A percentile compares a stretch with the other conserved stretches of the same genome.
Evolutionary conservation across 495 filamentous ascomycete genomes (phyloP).

Genomic region (Aspergillus campestris): DNA sequence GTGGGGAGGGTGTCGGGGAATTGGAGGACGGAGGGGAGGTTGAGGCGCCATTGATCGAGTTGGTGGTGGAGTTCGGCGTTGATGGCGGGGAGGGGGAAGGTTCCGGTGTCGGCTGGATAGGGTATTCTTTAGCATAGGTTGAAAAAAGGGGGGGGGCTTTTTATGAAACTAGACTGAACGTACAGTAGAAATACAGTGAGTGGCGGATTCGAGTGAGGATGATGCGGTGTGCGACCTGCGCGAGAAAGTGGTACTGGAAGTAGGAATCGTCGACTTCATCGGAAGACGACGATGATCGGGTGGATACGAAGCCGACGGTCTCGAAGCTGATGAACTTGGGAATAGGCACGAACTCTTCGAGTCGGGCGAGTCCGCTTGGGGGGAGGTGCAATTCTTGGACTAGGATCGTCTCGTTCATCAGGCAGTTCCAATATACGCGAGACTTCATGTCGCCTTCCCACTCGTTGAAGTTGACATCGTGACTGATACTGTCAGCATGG

Average conservation of each 20-base stretch:
- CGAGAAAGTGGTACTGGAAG: constrained; percentile 43
- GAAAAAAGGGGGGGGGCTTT: neutral
- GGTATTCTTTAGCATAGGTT: neutral
- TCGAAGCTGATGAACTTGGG: constrained; percentile 41
- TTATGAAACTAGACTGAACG: constrained; percentile 1
- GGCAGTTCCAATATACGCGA: constrained; percentile 40
- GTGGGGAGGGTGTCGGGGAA: constrained; percentile 22
- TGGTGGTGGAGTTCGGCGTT: constrained; percentile 39
- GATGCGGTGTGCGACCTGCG: constrained; percentile 41
- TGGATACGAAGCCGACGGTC: constrained; percentile 25
- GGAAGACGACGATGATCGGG: constrained; percentile 19
- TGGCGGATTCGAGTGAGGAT: constrained; percentile 41
- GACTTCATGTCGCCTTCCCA: constrained; percentile 47
- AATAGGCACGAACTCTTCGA: constrained; percentile 39
- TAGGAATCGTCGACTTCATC: constrained; percentile 36
- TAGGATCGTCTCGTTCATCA: constrained; percentile 43
- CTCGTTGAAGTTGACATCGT: constrained; percentile 36
- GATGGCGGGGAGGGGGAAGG: constrained; percentile 37
- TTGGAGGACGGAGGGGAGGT: constrained; percentile 35
- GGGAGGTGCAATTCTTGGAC: constrained; percentile 42
- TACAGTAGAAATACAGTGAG: constrained; percentile 42
- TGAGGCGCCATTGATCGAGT: constrained; percentile 39
- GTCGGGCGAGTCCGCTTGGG: constrained; percentile 34
- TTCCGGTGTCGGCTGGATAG: constrained; percentile 34
- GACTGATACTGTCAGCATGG: constrained; percentile 15